Conservation (phyloP, 2,329 filamentous ascomycete species). For the Arthrobotrys conoides region DNA sequence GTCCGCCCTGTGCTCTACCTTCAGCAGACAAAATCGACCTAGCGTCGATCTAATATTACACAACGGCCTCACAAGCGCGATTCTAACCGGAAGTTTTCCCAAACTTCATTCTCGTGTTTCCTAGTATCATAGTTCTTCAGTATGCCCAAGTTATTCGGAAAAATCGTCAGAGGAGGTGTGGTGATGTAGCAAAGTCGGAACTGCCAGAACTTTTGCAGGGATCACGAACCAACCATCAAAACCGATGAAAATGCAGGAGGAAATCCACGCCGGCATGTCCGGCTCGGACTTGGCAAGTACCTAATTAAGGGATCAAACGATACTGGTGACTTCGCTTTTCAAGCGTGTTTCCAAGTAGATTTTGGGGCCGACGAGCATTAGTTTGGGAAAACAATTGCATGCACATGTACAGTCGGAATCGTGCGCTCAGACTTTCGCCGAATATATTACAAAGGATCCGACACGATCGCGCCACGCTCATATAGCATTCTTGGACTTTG, state of each 20-base stretch:
- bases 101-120: conserved; percentile 15
- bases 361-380: not conserved
- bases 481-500: not conserved
- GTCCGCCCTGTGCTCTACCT: conserved; percentile 5
- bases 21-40: not conserved
- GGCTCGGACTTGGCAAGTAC: conserved; percentile 6
- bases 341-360: not conserved
- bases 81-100: conserved; percentile 27
- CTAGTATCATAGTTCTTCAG: not conserved
- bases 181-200: conserved; percentile 26
- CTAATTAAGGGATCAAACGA: conserved; percentile 17
- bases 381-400: not conserved
- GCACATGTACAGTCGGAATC: too few relatives aligned
- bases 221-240: conserved; percentile 35
- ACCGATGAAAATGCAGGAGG: conserved; percentile 37
- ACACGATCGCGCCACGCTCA: conserved; percentile 3
- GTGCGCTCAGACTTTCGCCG: not conserved
- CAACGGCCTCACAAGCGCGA: not conserved
- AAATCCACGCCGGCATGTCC: conserved; percentile 32
- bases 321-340: conserved; percentile 5
- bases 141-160: not conserved
- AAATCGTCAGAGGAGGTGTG: conserved; percentile 21
- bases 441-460: not conserved
- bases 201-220: conserved; percentile 56
- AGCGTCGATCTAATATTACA: not conserved